phyloP scores from a whole-genome alignment of 805 yeast genomes.

The Wickerhamomyces silvicola region DNA sequence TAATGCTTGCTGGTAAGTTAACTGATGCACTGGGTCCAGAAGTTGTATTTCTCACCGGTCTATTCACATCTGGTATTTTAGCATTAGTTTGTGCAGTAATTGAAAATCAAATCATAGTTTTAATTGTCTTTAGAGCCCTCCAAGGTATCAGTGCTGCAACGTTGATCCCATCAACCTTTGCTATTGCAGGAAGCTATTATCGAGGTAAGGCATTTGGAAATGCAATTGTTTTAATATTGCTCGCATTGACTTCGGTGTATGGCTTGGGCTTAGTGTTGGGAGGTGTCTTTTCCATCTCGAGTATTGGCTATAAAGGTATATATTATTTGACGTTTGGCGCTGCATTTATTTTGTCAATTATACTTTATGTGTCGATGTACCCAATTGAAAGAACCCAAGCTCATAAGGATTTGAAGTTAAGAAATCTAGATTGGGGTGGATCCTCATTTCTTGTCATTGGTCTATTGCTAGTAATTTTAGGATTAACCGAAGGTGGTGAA shows the following conservation, averaged over 20 bases:
- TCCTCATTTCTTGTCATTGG: slow-evolving; percentile 25
- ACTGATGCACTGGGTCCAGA: slow-evolving; percentile 37
- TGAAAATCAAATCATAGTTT: slow-evolving; percentile 25
- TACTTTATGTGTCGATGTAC: slow-evolving; percentile 23
- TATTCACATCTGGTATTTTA: slow-evolving; percentile 19
- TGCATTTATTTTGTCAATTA: slow-evolving; percentile 14
- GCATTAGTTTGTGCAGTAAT: slow-evolving; percentile 32
- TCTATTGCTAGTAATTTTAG: slow-evolving; percentile 29
- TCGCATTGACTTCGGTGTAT: slow-evolving; percentile 24
- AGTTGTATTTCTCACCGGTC: slow-evolving; percentile 22
- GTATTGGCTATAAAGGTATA: slow-evolving; percentile 31
- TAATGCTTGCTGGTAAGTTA: slow-evolving; percentile 35
- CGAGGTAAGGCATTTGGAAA: slow-evolving; percentile 22
- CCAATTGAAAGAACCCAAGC: slow-evolving; percentile 21
- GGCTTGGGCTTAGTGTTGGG: slow-evolving; percentile 35
- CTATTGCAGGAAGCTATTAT: slow-evolving; percentile 26
- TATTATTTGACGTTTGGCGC: slow-evolving; percentile 30
- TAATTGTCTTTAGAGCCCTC: slow-evolving; percentile 37
- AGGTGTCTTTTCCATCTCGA: slow-evolving; percentile 32
- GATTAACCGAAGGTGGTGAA: slow-evolving; percentile 35
- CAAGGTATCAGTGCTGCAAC: slow-evolving; percentile 40
- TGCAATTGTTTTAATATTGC: slow-evolving; percentile 25
- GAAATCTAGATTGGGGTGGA: slow-evolving; percentile 29
- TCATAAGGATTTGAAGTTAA: slow-evolving; percentile 7
- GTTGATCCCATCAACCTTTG: slow-evolving; percentile 32